phyloP scores from a whole-genome alignment of 2,329 filamentous ascomycete genomes.

The Cryphonectria parasitica region DNA sequence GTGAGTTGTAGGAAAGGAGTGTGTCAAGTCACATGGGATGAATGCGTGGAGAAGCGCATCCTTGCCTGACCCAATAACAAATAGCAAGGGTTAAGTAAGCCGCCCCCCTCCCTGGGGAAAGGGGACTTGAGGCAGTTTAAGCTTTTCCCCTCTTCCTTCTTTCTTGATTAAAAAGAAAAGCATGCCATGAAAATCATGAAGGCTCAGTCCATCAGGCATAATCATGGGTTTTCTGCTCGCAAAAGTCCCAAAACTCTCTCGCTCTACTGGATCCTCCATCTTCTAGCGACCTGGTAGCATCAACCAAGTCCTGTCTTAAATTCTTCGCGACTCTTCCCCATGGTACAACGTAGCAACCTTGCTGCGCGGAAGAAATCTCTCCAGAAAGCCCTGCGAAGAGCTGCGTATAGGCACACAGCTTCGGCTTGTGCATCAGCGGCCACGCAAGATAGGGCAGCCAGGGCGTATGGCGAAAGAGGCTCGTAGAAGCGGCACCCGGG shows the following conservation, averaged over 20 bases:
- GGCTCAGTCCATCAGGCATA: not conserved
- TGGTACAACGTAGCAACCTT: not conserved
- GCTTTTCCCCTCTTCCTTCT: too few relatives aligned
- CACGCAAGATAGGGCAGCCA: constrained; percentile 28
- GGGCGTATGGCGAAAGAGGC: constrained; percentile 32
- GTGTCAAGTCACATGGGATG: not conserved
- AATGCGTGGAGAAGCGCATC: not conserved
- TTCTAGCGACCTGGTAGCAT: constrained; percentile 16
- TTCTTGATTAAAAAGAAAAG: too few relatives aligned
- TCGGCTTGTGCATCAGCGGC: constrained; percentile 30
- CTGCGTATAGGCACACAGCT: constrained; percentile 28
- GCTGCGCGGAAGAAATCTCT: constrained; percentile 17
- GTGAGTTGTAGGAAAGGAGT: not conserved
- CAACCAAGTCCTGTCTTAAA: constrained; percentile 18
- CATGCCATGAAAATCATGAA: too few relatives aligned
- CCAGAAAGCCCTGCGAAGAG: constrained; percentile 29
- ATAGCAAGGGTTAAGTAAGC: not conserved
- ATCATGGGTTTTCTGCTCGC: constrained; percentile 1
- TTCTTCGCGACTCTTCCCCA: constrained; percentile 5
- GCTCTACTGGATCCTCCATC: constrained; percentile 27
- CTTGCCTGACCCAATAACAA: not conserved
- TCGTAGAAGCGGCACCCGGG: constrained; percentile 30
- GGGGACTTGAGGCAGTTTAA: too few relatives aligned
- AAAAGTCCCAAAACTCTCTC: constrained; percentile 28
- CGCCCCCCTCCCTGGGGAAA: too few relatives aligned